A percentile compares a stretch with the other conserved stretches of the same genome.
Conservation (phyloP, 2,329 filamentous ascomycete genomes). For the Elsinoe necatrix region DNA sequence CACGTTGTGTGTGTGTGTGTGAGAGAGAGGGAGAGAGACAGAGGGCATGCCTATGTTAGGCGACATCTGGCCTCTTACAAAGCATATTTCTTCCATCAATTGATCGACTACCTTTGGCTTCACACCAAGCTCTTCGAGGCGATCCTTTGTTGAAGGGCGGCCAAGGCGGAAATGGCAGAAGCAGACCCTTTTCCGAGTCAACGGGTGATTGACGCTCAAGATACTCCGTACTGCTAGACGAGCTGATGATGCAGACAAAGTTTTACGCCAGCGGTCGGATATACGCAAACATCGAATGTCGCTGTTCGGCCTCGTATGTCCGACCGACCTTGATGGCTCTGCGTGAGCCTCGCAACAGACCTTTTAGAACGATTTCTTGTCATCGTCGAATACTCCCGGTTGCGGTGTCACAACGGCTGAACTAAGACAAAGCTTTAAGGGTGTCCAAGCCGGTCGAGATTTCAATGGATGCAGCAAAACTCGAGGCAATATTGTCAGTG, state of each 20-base stretch:
- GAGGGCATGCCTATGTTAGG: not conserved
- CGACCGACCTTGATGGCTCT: not conserved
- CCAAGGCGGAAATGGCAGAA: constrained; percentile 14
- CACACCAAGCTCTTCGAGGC: not conserved
- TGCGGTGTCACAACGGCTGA: constrained; percentile 10
- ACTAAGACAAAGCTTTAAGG: constrained; percentile 12
- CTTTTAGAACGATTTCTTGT: constrained; percentile 12
- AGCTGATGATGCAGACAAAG: not conserved
- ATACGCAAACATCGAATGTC: not conserved
- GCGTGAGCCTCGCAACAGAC: constrained; percentile 8
- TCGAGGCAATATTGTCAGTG: constrained; percentile 12
- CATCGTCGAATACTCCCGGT: constrained; percentile 14
- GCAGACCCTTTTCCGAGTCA: constrained; percentile 12
- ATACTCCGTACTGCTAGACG: not conserved
- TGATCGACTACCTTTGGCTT: not conserved
- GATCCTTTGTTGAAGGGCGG: constrained; percentile 11
- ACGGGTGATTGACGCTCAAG: constrained; percentile 7
- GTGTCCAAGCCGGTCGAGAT: constrained; percentile 6
- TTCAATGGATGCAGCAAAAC: constrained; percentile 2
- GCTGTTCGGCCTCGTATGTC: not conserved
- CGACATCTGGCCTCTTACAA: constrained; percentile 7
- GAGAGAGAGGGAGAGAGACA: too few species aligned
- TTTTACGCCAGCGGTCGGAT: not conserved
- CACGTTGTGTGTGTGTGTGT: constrained; percentile 28
- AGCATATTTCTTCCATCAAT: constrained; percentile 10